These are phyloP conservation scores for Stramenopiles sp. DNA, from an alignment of 352 stramenopile species.

Conservation along the genomic window DNA sequence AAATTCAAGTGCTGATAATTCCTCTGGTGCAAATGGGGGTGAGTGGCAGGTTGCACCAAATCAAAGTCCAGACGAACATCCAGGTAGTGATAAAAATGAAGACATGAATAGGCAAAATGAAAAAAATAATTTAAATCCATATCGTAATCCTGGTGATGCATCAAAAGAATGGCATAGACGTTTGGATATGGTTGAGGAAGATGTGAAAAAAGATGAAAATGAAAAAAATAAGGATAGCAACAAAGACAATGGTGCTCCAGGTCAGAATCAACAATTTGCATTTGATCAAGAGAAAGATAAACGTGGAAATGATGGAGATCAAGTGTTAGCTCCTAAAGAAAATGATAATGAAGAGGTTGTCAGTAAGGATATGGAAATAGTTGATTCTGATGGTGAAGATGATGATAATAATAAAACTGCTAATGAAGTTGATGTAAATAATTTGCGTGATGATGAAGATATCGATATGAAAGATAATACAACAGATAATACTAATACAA, in stretches of 20 bases:
- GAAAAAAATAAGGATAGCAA: not conserved
- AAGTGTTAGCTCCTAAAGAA: conserved; percentile 18
- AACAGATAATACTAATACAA: conserved; percentile 9
- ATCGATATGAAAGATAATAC: conserved; percentile 26
- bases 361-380: conserved; percentile 22
- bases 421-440: conserved; percentile 20
- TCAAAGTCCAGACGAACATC: not conserved
- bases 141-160: conserved; percentile 75
- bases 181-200: conserved; percentile 56
- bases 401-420: conserved; percentile 29
- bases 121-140: conserved; percentile 73
- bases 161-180: conserved; percentile 90
- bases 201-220: conserved; percentile 14
- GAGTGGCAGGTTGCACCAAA: conserved; percentile 6
- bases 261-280: conserved; percentile 10
- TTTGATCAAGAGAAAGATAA: conserved; percentile 15
- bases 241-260: too few relatives aligned
- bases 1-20: conserved; percentile 11
- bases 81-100: conserved; percentile 23
- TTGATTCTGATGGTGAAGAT: conserved; percentile 35
- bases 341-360: conserved; percentile 24
- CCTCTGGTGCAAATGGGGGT: conserved; percentile 10
- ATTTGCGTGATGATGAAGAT: conserved; percentile 12
- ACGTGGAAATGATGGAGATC: conserved; percentile 19
- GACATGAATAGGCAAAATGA: conserved; percentile 46